Evolutionary conservation across 1,139 yeast genomes (phyloP), one percentile per base, ranked within the genome.

Genomic region (Yarrowia galli): DNA sequence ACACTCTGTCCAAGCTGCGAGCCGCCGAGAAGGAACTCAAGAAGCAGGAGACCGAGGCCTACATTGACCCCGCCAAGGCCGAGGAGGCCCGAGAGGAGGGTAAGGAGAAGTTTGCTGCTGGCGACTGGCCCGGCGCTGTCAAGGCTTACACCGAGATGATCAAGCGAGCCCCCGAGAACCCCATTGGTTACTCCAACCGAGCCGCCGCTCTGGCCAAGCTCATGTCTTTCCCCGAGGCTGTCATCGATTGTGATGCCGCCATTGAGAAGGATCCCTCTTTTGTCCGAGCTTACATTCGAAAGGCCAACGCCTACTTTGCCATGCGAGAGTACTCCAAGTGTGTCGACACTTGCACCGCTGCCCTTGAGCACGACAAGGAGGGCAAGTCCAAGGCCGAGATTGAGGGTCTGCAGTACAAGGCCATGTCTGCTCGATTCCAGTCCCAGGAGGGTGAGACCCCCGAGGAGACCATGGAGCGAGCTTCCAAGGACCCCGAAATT

Each of bases 81-180:
- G 98, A 95, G 78, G 95, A 88, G 78, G 98, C 99, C 28, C 89
- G 99, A 80, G 84, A 92, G 71, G 84, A 88, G 79, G 99, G 99
- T 79, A 95, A 91, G 78, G 96, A 90, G 51, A 87, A 79, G 75
- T 96, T 96, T 84, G 87, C 90, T 72, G 89, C 90, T 74, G 96
- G 92, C 56, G 97, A 95, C 80, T 93, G 97, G 97, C 98, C 99
- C 71, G 89, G 84, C 73, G 98, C 99, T 43, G 98, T 96, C 68
- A 91, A 91, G 78, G 89, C 97, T 13, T 96, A 96, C 81, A 84
- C 96, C 66, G 99, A 96, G 80, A 95, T 96, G 92, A 84, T 93
- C 75, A 91, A 92, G 82, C 89, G 99, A 78, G 93, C 96, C 3
- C 99, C 99, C 69, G 87, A 88, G 69, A 99, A 96, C 79, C 96